Evolutionary conservation across 352 stramenopile species (phyloP).

Genomic region (Globisporangium apiculatum): DNA sequence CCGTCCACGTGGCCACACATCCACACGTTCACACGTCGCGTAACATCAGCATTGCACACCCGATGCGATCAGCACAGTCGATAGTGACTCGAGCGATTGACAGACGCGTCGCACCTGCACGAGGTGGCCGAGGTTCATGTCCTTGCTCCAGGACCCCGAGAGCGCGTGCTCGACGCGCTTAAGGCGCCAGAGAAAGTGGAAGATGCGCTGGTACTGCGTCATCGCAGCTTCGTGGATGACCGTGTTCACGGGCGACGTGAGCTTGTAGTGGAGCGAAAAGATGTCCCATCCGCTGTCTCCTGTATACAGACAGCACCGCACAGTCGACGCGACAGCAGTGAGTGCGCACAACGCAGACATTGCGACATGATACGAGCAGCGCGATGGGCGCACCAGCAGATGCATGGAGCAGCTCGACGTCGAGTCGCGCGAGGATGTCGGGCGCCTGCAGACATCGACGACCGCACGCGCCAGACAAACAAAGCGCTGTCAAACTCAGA

Average conservation of each 20-base stretch:
- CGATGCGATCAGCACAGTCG: too few relatives aligned
- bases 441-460: constrained; percentile 30
- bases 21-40: too few relatives aligned
- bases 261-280: constrained; percentile 88
- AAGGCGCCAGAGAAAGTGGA: constrained; percentile 86
- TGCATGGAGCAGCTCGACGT: constrained; percentile 88
- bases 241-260: constrained; percentile 81
- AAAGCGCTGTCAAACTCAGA: neutral
- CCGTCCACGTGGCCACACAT: too few relatives aligned
- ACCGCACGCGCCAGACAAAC: neutral
- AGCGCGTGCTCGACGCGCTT: constrained; percentile 91
- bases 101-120: constrained; percentile 50
- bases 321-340: neutral
- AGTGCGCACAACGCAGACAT: neutral
- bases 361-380: neutral
- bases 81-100: neutral
- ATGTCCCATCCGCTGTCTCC: constrained; percentile 94
- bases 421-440: constrained; percentile 90
- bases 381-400: constrained; percentile 33
- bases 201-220: constrained; percentile 86
- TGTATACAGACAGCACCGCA: constrained; percentile 6
- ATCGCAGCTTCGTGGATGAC: constrained; percentile 85
- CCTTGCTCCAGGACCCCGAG: constrained; percentile 94
- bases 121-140: constrained; percentile 94
- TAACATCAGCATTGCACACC: too few relatives aligned